Evolutionary conservation across 2,329 filamentous ascomycete genomes (phyloP).

Genomic region (Botrytis elliptica): DNA sequence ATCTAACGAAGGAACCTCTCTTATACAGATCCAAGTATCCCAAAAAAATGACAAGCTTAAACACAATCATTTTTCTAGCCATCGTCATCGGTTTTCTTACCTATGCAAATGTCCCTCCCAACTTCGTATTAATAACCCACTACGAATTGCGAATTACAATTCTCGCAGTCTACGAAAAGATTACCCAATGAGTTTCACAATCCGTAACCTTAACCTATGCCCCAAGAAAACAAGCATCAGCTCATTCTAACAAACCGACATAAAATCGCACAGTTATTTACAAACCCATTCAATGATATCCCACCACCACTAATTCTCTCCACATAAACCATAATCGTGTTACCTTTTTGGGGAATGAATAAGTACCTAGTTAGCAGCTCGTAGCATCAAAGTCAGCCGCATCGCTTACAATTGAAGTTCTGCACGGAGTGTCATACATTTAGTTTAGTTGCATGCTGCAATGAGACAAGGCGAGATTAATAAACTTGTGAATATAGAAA

Average conservation of each 20-base stretch:
- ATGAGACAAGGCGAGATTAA: not conserved
- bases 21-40: not conserved
- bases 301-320: too few species aligned
- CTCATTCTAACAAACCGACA: too few species aligned
- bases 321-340: not conserved
- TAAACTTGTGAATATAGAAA: not conserved
- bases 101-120: not conserved
- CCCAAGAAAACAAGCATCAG: not conserved
- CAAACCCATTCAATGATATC: not conserved
- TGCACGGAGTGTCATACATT: not conserved
- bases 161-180: not conserved
- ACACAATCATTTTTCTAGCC: not conserved
- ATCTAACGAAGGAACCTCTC: not conserved
- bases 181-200: not conserved
- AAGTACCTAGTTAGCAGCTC: not conserved
- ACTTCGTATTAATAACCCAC: not conserved
- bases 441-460: not conserved
- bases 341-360: not conserved
- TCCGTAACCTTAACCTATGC: too few species aligned
- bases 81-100: not conserved
- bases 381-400: not conserved
- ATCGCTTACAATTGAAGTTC: not conserved
- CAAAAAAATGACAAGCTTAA: not conserved
- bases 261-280: not conserved
- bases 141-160: not conserved